A percentile compares a stretch with the other conserved stretches of the same genome.
Conservation (phyloP, 148 eudicot genomes). For the Cornus florida region DNA sequence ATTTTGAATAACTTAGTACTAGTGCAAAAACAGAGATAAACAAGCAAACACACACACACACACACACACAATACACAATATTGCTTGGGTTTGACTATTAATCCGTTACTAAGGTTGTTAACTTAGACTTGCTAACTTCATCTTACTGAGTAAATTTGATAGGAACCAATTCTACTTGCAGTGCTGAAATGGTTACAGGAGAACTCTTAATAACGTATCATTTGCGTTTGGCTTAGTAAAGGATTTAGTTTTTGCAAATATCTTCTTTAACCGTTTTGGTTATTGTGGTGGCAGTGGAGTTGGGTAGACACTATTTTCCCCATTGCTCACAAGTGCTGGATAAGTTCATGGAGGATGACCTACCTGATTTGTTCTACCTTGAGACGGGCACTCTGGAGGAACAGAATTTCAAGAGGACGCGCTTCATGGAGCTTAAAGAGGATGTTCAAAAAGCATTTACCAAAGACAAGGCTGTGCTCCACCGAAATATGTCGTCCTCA, state of each 20-base stretch:
- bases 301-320: conserved; percentile 49
- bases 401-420: conserved; percentile 33
- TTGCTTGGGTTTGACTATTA: too few species aligned
- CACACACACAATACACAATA: too few species aligned
- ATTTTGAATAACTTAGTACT: too few species aligned
- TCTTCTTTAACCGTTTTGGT: background rate
- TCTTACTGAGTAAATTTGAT: too few species aligned
- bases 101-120: too few species aligned
- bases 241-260: background rate
- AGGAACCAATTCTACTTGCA: background rate
- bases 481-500: conserved; percentile 30
- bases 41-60: too few species aligned
- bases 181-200: background rate
- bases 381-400: conserved; percentile 49
- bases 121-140: too few species aligned
- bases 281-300: conserved; percentile 34
- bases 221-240: too few species aligned
- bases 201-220: background rate
- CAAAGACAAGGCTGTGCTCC: conserved; percentile 50
- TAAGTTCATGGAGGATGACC: conserved; percentile 49
- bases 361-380: conserved; percentile 30
- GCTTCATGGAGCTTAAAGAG: conserved; percentile 45
- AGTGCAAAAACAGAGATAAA: too few species aligned
- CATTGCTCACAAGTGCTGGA: conserved; percentile 50
- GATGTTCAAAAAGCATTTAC: conserved; percentile 49